A percentile compares a stretch with the other conserved stretches of the same genome.
phyloP scores from a whole-genome alignment of 805 yeast species.

The Starmerella scarabaei region DNA sequence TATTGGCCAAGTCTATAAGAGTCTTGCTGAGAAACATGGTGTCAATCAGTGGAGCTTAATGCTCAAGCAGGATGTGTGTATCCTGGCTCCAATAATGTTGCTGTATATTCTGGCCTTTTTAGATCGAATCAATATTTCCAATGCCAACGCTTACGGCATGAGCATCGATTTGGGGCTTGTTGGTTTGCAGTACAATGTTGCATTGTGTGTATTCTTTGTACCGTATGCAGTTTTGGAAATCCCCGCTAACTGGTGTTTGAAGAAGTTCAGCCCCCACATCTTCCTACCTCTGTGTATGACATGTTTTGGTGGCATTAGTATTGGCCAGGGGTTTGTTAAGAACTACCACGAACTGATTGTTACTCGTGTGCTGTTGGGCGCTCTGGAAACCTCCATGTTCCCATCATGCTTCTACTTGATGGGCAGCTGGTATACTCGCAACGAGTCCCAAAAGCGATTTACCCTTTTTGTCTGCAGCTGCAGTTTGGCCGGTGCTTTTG shows the following conservation, averaged over 20 bases:
- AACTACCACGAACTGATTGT: slow-evolving; percentile 48
- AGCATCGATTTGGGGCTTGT: slow-evolving; percentile 39
- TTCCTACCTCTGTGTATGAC: slow-evolving; percentile 51
- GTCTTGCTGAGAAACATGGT: slow-evolving; percentile 24
- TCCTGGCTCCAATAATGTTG: slow-evolving; percentile 64
- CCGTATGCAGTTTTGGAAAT: slow-evolving; percentile 56
- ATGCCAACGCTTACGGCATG: slow-evolving; percentile 66
- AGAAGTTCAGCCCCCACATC: slow-evolving; percentile 46
- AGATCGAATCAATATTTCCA: slow-evolving; percentile 72
- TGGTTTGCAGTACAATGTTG: slow-evolving; percentile 50
- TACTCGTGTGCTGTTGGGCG: slow-evolving; percentile 53
- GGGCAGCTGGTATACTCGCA: slow-evolving; percentile 49
- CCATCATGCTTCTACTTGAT: slow-evolving; percentile 64
- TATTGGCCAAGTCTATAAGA: background rate
- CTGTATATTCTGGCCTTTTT: slow-evolving; percentile 64
- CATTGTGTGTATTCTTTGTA: slow-evolving; percentile 57
- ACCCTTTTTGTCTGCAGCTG: slow-evolving; percentile 59
- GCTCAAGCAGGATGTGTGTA: slow-evolving; percentile 54
- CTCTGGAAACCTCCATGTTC: slow-evolving; percentile 58
- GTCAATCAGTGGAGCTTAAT: slow-evolving; percentile 44
- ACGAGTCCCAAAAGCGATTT: slow-evolving; percentile 57
- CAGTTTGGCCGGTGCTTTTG: slow-evolving; percentile 66
- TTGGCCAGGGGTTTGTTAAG: slow-evolving; percentile 52
- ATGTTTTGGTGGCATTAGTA: slow-evolving; percentile 49
- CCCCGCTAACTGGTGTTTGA: slow-evolving; percentile 49